Evolutionary conservation across 1,284 basidiomycete genomes (phyloP), one percentile per base, ranked within the genome.

Genomic region (Cryptococcus maquisensis): DNA sequence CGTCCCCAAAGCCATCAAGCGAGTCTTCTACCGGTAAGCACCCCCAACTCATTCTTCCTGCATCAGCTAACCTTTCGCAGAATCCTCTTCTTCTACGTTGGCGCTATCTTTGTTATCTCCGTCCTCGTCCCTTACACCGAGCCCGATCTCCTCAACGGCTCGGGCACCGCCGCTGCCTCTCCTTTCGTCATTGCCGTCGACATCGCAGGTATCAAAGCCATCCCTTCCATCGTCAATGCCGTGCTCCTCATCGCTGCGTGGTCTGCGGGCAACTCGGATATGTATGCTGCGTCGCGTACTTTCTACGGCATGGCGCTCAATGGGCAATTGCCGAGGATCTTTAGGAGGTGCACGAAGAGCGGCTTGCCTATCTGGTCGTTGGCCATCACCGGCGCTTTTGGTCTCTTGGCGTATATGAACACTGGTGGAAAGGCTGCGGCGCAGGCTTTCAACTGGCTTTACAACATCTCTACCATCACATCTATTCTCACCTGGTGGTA

Each of bases 101-200:
- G 72, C 41, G 65, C 66, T 18, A 63, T 69, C 43, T 69, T 80
- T 36, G 72, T 88, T 54, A 86, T 90, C 53, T 87, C 87, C 24
- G 75, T 89, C 20, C 80, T 90, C 53, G 86, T 88, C 3, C 83
- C 86, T 2, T 86, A 81, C 21, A 82, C 81, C 63, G 77, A 84
- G 54, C 65, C 73, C 0, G 68, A 80, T 15, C 80, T 90, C 24
- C 73, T 81, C 54, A 63, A 62, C 42, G 80, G 80, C 5, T 75
- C 78, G 28, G 82, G 81, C 38, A 86, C 82, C 83, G 69, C 81
- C n/a, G 87, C 87, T 40, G 82, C 82, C 3, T 81, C 82, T 3
- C 87, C 85, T 13, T 87, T 87, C 68, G 87, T 88, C 55, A 86
- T 90, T 62, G 87, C 86, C 9, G 68, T 71, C 18, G 65, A 81